Percentiles rank a stretch among this genome's conserved stretches.
Conservation (phyloP, 2,329 filamentous ascomycete genomes). For the Berkeleyomyces basicola region DNA sequence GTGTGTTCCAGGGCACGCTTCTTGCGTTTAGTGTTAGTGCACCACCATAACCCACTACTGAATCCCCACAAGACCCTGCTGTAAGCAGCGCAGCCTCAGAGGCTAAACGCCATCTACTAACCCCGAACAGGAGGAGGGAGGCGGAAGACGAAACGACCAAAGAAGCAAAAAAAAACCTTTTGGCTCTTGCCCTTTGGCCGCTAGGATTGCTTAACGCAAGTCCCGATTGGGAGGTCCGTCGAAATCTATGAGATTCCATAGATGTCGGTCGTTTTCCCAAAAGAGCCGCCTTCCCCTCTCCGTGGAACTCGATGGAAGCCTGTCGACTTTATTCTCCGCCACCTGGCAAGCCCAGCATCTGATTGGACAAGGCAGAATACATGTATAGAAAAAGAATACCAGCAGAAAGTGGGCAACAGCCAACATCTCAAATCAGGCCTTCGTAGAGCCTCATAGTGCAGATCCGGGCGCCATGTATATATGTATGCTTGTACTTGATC, state of each 20-base stretch:
- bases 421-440: too few species aligned
- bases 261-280: background rate
- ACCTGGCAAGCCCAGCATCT: background rate
- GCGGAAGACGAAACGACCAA: background rate
- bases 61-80: background rate
- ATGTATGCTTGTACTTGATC: too few species aligned
- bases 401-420: too few species aligned
- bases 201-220: background rate
- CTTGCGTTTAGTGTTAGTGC: too few species aligned
- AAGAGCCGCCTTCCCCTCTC: background rate
- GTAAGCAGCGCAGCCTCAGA: background rate
- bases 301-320: background rate
- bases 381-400: background rate
- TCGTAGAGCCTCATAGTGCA: too few species aligned
- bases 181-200: background rate
- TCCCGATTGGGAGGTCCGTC: background rate
- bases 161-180: background rate
- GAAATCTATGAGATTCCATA: conserved; percentile 3
- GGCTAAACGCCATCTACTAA: background rate
- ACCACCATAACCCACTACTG: background rate
- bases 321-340: background rate
- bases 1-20: too few species aligned
- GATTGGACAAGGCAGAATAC: background rate
- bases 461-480: too few species aligned
- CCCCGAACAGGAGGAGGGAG: background rate